Evolutionary conservation across 1,284 basidiomycete species (phyloP).

Genomic region (Earliella scabrosa): DNA sequence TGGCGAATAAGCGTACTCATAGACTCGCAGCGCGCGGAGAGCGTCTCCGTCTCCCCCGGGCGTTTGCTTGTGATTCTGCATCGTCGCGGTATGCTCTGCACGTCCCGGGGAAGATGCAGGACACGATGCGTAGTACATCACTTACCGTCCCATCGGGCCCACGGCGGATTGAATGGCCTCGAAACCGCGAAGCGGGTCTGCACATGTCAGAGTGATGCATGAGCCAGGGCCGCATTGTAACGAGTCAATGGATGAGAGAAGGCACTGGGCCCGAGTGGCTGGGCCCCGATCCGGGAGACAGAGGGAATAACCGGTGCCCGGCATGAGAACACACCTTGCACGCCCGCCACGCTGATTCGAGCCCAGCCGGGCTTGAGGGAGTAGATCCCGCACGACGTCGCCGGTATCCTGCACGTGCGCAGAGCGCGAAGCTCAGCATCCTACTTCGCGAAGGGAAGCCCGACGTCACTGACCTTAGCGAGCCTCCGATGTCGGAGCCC

Average conservation of each 20-base stretch:
- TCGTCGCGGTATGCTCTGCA: too few relatives aligned
- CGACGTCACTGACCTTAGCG: constrained; percentile 39
- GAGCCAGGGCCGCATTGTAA: too few relatives aligned
- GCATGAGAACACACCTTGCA: constrained; percentile 37
- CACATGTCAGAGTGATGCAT: neutral
- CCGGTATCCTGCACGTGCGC: constrained; percentile 61
- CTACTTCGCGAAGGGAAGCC: neutral
- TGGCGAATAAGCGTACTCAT: too few relatives aligned
- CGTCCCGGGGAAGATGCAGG: neutral
- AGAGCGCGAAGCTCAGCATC: neutral
- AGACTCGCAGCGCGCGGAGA: too few relatives aligned
- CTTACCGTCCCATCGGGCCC: constrained; percentile 12
- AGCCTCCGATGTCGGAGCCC: constrained; percentile 82
- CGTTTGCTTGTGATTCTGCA: too few relatives aligned
- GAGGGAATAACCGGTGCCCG: neutral
- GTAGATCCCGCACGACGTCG: constrained; percentile 82
- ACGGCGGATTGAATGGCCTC: constrained; percentile 7
- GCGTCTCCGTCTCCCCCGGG: too few relatives aligned
- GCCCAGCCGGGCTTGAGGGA: constrained; percentile 73
- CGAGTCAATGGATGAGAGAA: neutral
- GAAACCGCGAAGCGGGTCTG: constrained; percentile 10
- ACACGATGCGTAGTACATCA: neutral
- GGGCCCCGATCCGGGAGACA: neutral
- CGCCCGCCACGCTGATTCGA: constrained; percentile 55
- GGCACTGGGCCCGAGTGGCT: neutral